Conservation (phyloP, 257 asterid genomes). For the Nicotiana undulata region DNA sequence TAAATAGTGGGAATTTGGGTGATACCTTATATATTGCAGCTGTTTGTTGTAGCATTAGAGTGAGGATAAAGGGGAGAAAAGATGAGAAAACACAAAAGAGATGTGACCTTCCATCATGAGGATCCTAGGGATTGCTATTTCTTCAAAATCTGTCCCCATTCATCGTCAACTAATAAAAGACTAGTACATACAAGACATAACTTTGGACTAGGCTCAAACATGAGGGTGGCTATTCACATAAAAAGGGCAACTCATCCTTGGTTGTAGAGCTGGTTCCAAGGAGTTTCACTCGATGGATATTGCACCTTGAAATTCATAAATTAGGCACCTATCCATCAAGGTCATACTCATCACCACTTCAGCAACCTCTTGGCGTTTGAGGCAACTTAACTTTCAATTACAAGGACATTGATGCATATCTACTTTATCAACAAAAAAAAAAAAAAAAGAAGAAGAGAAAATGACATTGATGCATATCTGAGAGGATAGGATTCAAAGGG, state of each 20-base stretch:
- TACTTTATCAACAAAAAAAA: too few species aligned
- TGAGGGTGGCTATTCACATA: background rate
- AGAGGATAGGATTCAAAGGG: background rate
- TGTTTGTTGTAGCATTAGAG: background rate
- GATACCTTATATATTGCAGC: background rate
- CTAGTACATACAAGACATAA: background rate
- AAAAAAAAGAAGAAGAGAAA: background rate
- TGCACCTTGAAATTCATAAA: background rate
- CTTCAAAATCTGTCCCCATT: background rate
- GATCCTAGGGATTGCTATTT: background rate
- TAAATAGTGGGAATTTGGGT: background rate
- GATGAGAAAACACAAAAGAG: background rate
- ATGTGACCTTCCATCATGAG: background rate
- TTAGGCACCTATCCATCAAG: background rate
- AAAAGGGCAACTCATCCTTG: background rate
- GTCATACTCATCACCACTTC: background rate
- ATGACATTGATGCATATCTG: background rate
- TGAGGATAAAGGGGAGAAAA: constrained; percentile 2
- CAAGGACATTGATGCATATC: background rate
- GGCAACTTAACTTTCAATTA: background rate
- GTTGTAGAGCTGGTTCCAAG: background rate
- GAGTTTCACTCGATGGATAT: background rate
- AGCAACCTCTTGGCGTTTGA: background rate
- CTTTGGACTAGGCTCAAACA: background rate
- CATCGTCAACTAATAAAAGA: background rate